phyloP scores from a whole-genome alignment of 768 basidiomycete genomes.

The Coprinopsis marcescibilis region DNA sequence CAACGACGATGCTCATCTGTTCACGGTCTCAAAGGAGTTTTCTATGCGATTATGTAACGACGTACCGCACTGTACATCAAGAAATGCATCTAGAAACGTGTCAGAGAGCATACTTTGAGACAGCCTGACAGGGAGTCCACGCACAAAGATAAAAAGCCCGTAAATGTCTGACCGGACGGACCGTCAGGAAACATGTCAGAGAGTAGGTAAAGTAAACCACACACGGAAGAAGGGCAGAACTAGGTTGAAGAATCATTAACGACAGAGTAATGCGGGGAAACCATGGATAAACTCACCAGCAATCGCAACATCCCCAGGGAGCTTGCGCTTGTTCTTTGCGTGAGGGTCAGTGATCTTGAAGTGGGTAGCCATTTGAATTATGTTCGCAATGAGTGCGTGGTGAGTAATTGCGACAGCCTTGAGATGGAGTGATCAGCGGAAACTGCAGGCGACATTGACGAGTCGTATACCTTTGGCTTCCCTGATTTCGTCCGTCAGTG shows the following conservation, averaged over 20 bases:
- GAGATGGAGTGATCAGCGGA: not conserved
- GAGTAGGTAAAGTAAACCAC: not conserved
- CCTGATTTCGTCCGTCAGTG: conserved; percentile 16
- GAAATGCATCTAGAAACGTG: conserved; percentile 53
- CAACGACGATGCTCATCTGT: conserved; percentile 50
- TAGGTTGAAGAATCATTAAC: conserved; percentile 15
- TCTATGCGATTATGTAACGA: not conserved
- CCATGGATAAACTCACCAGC: conserved; percentile 39
- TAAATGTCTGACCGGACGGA: conserved; percentile 43
- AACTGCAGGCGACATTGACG: not conserved
- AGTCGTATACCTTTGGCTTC: conserved; percentile 29
- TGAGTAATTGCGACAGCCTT: conserved; percentile 68
- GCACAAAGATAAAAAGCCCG: conserved; percentile 53
- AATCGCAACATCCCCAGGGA: conserved; percentile 52
- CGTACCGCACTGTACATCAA: conserved; percentile 47
- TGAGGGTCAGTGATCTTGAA: conserved; percentile 38
- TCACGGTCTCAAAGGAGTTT: not conserved
- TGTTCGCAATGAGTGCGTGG: conserved; percentile 56
- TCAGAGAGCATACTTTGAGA: no score
- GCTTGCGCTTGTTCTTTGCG: conserved; percentile 27
- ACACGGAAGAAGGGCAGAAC: conserved; percentile 57
- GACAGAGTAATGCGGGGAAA: not conserved
- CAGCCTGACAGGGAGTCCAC: no score
- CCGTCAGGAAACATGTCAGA: not conserved
- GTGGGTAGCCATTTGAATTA: conserved; percentile 53